Conservation (phyloP, 2,329 filamentous ascomycete genomes). For the Botrytis medusae region DNA sequence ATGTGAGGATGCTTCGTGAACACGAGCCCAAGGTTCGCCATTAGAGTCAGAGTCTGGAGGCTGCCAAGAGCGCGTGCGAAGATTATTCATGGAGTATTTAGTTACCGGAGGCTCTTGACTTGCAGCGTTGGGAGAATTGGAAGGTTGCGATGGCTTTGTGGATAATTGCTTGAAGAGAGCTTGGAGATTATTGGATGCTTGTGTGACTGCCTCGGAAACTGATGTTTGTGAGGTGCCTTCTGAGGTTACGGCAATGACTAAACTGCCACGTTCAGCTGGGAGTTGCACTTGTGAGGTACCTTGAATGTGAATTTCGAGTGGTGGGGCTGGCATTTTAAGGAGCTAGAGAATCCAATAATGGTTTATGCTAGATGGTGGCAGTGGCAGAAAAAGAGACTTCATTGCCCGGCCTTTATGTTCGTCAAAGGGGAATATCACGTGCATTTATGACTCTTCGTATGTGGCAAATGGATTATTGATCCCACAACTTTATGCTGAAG, state of each 20-base stretch:
- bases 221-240: conserved; percentile 5
- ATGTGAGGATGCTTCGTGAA: background rate
- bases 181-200: conserved; percentile 13
- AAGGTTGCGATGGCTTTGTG: background rate
- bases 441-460: background rate
- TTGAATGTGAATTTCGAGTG: conserved; percentile 7
- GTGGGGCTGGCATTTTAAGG: no score
- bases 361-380: background rate
- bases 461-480: background rate
- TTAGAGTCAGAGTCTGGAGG: background rate
- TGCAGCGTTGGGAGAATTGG: no score
- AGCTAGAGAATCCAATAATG: background rate
- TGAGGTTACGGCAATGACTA: background rate
- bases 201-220: conserved; percentile 2
- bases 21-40: background rate
- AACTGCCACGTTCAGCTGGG: background rate
- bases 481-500: background rate
- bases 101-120: background rate
- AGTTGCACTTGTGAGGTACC: background rate
- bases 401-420: background rate
- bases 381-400: background rate
- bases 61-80: background rate
- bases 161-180: conserved; percentile 3
- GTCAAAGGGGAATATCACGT: background rate
- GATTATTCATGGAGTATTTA: background rate